A percentile compares a stretch with the other conserved stretches of the same genome.
phyloP scores from a whole-genome alignment of 2,329 filamentous ascomycete species.

The Hirsutella minnesotensis region DNA sequence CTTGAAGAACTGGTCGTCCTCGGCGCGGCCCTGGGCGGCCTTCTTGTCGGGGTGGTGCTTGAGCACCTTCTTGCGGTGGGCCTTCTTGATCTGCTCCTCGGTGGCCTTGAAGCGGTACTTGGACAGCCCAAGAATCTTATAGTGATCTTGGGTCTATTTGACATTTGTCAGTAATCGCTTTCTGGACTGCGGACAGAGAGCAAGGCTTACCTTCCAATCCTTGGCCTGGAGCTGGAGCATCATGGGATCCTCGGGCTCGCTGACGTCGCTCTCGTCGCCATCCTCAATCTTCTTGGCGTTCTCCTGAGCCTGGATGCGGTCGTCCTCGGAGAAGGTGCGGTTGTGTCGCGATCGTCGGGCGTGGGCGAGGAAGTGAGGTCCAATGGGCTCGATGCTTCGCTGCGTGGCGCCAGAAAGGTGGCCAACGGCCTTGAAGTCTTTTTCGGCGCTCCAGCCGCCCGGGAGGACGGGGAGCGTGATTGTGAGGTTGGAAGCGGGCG shows the following conservation, averaged over 20 bases:
- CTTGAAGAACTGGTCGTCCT: conserved; percentile 99
- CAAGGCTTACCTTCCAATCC: conserved; percentile 81
- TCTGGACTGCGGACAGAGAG: neutral
- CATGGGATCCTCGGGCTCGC: conserved; percentile 84
- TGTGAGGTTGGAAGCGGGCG: conserved; percentile 46
- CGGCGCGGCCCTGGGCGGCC: conserved; percentile 72
- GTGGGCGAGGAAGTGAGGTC: conserved; percentile 94
- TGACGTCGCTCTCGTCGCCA: conserved; percentile 80
- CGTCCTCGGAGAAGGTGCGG: conserved; percentile 97
- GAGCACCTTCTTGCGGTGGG: conserved; percentile 98
- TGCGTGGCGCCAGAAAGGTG: conserved; percentile 65
- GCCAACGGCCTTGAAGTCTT: conserved; percentile 81
- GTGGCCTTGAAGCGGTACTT: conserved; percentile 89
- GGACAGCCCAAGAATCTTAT: conserved; percentile 85
- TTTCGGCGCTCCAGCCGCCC: conserved; percentile 72
- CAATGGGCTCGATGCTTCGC: conserved; percentile 89
- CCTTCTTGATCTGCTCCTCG: conserved; percentile 97
- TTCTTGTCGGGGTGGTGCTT: conserved; percentile 99
- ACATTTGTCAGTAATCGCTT: neutral
- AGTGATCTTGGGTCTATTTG: conserved; percentile 83
- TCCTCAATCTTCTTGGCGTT: conserved; percentile 93
- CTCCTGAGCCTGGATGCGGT: conserved; percentile 90
- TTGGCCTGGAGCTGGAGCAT: conserved; percentile 91
- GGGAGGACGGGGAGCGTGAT: conserved; percentile 65
- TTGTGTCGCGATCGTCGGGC: conserved; percentile 91